phyloP scores from a whole-genome alignment of 2,329 filamentous ascomycete genomes.

The Byssothecium circinans region DNA sequence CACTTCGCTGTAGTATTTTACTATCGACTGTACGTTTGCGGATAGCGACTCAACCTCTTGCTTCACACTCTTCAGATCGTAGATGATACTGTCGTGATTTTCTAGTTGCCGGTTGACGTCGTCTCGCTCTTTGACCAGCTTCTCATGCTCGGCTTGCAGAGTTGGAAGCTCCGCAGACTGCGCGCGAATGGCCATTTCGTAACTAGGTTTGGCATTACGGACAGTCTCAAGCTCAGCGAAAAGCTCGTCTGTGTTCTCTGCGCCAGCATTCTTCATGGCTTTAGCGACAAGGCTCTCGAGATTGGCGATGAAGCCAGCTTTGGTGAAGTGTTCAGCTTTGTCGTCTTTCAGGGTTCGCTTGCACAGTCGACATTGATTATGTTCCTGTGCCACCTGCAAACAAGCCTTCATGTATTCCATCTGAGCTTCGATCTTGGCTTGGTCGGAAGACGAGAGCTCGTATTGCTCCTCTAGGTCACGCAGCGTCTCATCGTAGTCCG shows the following conservation, averaged over 20 bases:
- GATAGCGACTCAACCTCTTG: constrained; percentile 74
- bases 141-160: constrained; percentile 64
- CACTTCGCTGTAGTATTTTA: constrained; percentile 72
- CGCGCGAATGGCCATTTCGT: constrained; percentile 74
- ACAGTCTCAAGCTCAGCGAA: constrained; percentile 64
- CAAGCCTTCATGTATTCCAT: constrained; percentile 72
- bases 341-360: constrained; percentile 64
- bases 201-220: constrained; percentile 59
- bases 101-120: constrained; percentile 51
- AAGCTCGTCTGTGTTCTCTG: constrained; percentile 63
- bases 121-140: constrained; percentile 47
- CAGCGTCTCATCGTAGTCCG: constrained; percentile 56
- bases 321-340: constrained; percentile 56
- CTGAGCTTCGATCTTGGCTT: constrained; percentile 69
- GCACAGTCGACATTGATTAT: constrained; percentile 78
- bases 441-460: constrained; percentile 61
- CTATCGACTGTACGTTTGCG: constrained; percentile 75
- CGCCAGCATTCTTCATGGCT: constrained; percentile 58
- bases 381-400: constrained; percentile 64
- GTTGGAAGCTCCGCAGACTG: constrained; percentile 69
- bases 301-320: constrained; percentile 63
- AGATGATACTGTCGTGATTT: constrained; percentile 67
- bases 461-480: constrained; percentile 55
- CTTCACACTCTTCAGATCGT: constrained; percentile 64
- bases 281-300: constrained; percentile 61